Conservation (phyloP, 768 basidiomycete genomes). For the Tricholoma flavovirens region DNA sequence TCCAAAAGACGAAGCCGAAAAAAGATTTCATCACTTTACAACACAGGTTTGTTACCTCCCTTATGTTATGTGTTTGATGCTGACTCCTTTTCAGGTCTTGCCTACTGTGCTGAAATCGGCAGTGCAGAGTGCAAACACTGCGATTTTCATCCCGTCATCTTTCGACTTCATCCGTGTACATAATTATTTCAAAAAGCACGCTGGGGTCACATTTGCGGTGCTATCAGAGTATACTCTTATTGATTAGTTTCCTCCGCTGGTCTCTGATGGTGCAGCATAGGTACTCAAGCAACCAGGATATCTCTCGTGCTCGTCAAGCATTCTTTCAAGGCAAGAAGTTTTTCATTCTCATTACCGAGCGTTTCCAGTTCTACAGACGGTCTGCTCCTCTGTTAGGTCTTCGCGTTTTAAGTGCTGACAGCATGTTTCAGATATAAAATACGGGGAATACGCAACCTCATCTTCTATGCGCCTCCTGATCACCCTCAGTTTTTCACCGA, state of each 20-base stretch:
- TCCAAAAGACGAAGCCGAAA: constrained; percentile 77
- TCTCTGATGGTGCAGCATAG: constrained; percentile 30
- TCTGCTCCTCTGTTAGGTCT: constrained; percentile 21
- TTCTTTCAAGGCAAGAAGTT: constrained; percentile 87
- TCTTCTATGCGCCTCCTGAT: constrained; percentile 91
- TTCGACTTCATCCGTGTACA: constrained; percentile 94
- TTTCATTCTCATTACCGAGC: constrained; percentile 88
- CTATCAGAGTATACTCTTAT: constrained; percentile 73
- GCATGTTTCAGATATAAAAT: constrained; percentile 69
- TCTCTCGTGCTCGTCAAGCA: constrained; percentile 85
- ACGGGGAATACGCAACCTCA: constrained; percentile 84
- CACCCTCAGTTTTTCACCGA: constrained; percentile 93
- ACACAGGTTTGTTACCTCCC: constrained; percentile 51
- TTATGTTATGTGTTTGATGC: not conserved
- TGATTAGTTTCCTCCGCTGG: not conserved
- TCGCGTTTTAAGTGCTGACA: not conserved
- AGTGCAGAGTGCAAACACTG: constrained; percentile 84
- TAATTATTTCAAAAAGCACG: constrained; percentile 74
- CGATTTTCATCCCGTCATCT: constrained; percentile 88
- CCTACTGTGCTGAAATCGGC: constrained; percentile 86
- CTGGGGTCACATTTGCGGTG: constrained; percentile 67
- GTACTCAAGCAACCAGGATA: constrained; percentile 91
- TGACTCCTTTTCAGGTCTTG: constrained; percentile 53
- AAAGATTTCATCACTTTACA: constrained; percentile 82
- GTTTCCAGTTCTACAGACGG: constrained; percentile 98